These are phyloP conservation scores for Trametes sanguinea DNA, from an alignment of 768 basidiomycete species.

Conservation along the genomic window DNA sequence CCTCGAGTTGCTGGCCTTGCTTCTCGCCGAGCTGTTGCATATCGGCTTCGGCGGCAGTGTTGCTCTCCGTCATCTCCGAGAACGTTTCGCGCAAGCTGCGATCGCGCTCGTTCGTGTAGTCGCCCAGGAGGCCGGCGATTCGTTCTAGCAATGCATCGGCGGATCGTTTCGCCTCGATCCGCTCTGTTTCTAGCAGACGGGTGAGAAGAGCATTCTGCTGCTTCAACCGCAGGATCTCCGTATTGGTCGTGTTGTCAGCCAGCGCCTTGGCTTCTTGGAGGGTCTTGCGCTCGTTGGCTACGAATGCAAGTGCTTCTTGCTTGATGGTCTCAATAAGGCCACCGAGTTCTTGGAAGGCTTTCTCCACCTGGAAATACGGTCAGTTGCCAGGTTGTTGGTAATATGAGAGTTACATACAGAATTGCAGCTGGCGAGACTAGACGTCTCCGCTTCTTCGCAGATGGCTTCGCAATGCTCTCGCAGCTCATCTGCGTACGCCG, in stretches of 20 bases:
- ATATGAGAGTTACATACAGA: constrained; percentile 35
- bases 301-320: constrained; percentile 56
- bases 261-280: constrained; percentile 51
- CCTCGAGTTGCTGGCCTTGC: constrained; percentile 49
- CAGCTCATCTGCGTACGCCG: constrained; percentile 57
- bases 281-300: constrained; percentile 55
- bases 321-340: constrained; percentile 62
- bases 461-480: constrained; percentile 49
- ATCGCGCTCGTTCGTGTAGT: constrained; percentile 71
- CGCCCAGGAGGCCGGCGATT: constrained; percentile 69
- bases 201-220: constrained; percentile 70
- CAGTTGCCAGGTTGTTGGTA: not conserved
- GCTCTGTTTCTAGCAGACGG: constrained; percentile 66
- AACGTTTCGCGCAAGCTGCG: constrained; percentile 62
- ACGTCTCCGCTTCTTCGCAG: constrained; percentile 47
- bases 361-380: constrained; percentile 44
- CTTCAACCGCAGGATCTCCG: constrained; percentile 62
- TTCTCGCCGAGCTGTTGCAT: constrained; percentile 49
- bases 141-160: constrained; percentile 76
- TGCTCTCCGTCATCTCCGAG: constrained; percentile 52
- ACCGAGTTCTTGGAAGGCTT: constrained; percentile 58
- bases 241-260: constrained; percentile 46
- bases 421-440: constrained; percentile 48
- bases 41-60: constrained; percentile 54
- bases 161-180: constrained; percentile 61